These are phyloP conservation scores for Crucihimalaya himalaica DNA, from an alignment of 345 rosid species.

Conservation along the genomic window DNA sequence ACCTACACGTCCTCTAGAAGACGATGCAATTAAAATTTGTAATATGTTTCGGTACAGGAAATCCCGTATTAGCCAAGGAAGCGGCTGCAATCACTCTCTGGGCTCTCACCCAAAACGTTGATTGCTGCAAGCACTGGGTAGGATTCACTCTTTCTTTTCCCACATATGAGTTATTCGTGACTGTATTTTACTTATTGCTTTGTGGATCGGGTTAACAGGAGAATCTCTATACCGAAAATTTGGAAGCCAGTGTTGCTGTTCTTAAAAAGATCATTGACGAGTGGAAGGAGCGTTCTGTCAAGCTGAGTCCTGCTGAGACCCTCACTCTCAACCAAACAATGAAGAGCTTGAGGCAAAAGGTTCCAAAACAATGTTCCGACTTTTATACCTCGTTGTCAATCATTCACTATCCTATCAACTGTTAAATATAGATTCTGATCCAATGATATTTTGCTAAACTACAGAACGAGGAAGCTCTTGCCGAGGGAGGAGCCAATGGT, in stretches of 20 bases:
- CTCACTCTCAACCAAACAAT: conserved; percentile 48
- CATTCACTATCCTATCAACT: not conserved
- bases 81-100: conserved; percentile 59
- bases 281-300: conserved; percentile 55
- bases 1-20: not conserved
- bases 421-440: not conserved
- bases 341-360: conserved; percentile 61
- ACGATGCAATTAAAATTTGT: not conserved
- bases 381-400: not conserved
- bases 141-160: conserved; percentile 29
- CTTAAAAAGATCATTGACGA: conserved; percentile 54
- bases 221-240: conserved; percentile 58
- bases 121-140: conserved; percentile 80
- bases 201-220: conserved; percentile 47
- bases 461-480: conserved; percentile 63
- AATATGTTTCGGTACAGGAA: conserved; percentile 36
- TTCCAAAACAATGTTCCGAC: conserved; percentile 12
- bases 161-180: conserved; percentile 4
- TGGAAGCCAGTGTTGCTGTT: conserved; percentile 58
- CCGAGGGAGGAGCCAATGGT: conserved; percentile 39
- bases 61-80: conserved; percentile 61
- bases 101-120: conserved; percentile 60
- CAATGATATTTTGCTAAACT: conserved; percentile 9
- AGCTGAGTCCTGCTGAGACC: conserved; percentile 51
- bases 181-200: not conserved